Conservation (phyloP, 441 rosid species). For the Pelargonium myrrhifolium region DNA sequence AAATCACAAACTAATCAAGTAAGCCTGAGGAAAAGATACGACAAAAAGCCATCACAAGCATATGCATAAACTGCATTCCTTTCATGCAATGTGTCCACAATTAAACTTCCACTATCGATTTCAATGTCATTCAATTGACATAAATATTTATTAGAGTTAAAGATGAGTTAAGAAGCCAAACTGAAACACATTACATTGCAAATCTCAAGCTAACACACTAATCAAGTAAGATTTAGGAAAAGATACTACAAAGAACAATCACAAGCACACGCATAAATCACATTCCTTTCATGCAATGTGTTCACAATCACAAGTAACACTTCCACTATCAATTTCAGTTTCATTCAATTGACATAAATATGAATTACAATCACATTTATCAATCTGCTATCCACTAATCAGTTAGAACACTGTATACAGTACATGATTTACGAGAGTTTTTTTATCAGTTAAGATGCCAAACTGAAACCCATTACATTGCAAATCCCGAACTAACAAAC, state of each 20-base stretch:
- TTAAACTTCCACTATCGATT: background rate
- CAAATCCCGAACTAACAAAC: background rate
- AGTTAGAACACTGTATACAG: background rate
- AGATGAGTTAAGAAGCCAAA: background rate
- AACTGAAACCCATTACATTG: slow-evolving; percentile 1
- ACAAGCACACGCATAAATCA: background rate
- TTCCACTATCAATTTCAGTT: background rate
- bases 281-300: background rate
- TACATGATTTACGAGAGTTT: background rate
- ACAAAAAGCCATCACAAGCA: background rate
- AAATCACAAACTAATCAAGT: background rate
- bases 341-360: background rate
- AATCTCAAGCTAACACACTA: background rate
- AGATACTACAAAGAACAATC: background rate
- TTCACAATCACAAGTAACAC: background rate
- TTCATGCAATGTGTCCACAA: background rate
- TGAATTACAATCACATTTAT: background rate
- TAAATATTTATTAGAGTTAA: background rate
- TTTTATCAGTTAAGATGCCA: background rate
- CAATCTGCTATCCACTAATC: no score
- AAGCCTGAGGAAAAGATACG: background rate
- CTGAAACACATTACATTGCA: background rate
- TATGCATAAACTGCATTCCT: background rate
- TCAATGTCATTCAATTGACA: background rate
- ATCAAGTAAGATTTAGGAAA: slow-evolving; percentile 1